Evolutionary conservation across 768 basidiomycete species (phyloP).

Genomic region (Coprinopsis strossmayeri): DNA sequence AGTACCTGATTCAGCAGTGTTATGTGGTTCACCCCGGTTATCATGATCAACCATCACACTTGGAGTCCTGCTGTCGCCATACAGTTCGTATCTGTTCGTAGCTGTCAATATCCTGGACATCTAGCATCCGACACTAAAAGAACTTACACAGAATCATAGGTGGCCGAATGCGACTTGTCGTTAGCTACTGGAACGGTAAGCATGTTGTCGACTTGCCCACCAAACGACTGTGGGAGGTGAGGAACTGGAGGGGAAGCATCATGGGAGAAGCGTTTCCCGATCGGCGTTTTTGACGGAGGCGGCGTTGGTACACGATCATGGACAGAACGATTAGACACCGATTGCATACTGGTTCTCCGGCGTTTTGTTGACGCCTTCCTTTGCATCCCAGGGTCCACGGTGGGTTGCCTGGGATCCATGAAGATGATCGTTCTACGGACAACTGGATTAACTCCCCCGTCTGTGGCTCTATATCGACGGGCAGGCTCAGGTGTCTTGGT

Average conservation of each 20-base stretch:
- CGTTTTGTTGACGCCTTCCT: constrained; percentile 55
- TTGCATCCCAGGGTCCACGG: constrained; percentile 48
- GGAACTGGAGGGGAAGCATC: constrained; percentile 68
- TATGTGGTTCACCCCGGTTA: constrained; percentile 21
- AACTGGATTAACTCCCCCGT: constrained; percentile 33
- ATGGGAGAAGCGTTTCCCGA: constrained; percentile 54
- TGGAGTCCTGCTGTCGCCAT: constrained; percentile 49
- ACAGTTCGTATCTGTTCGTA: constrained; percentile 66
- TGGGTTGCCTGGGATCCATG: constrained; percentile 56
- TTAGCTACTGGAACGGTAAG: constrained; percentile 33
- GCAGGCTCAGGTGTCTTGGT: constrained; percentile 28
- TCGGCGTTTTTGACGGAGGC: constrained; percentile 62
- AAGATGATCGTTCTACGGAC: constrained; percentile 77
- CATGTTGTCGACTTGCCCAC: constrained; percentile 32
- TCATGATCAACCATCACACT: constrained; percentile 30
- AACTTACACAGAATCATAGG: constrained; percentile 76
- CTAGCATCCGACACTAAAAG: constrained; percentile 11
- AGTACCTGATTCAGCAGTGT: constrained; percentile 42
- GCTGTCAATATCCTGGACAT: constrained; percentile 17
- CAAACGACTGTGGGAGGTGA: constrained; percentile 47
- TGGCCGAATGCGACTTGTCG: constrained; percentile 58
- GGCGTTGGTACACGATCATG: constrained; percentile 82
- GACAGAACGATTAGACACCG: constrained; percentile 63
- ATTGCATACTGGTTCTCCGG: constrained; percentile 54
- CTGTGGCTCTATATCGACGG: constrained; percentile 34